Base-by-base conservation (phyloP, 2,329 filamentous ascomycete species). In the Penicillium sp. region DNA sequence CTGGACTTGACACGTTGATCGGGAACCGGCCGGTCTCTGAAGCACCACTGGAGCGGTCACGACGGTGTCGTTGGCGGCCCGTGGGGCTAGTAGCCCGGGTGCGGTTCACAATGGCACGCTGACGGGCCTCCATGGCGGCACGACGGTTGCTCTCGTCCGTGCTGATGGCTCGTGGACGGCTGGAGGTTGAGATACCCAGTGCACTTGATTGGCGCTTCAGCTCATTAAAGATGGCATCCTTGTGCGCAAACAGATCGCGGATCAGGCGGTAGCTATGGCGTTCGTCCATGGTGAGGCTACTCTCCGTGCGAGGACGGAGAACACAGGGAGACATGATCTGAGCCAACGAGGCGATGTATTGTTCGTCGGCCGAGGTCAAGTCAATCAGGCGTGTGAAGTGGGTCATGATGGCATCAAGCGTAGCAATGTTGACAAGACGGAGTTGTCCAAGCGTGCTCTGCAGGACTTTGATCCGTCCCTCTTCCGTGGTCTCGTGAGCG, bases 381-480 rank as follows among this genome's bases (percentile, higher is more conserved):
- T 98, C 93, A 66, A 98, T 95, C 52, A 98, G 78, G 53, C 93
- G 88, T 33, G 92, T 96, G 69, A 98, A 97, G 73, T 98, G 93
- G 58, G 95, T 97, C 79, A 95, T 95, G 67, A 95, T 88, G 35
- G 93, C 93, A 70, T 98, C 93, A 52, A 98, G 83, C n/a, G 93
- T 97, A 42, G 93, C 93, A 70, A 98, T 98, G 70, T 98, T 98
- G 57, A 93, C 90, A 49, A 98, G 84, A 53, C 92, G 87, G 49
- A 98, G 82, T 69, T 97, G 91, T 33, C 91, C 92, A 48, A 98
- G 84, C 0, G 93, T 97, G 62, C 93, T 95, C 71, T 98, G 93
- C 29, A 98, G 81, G 53, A 97, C 89, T 47, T 90, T 87, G 56
- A 98, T 81, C 46, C 93, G 87, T 10, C 88, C 84, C 44, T 84